Evolutionary conservation across 2,329 filamentous ascomycete species (phyloP).

Genomic region (Beauveria australis): DNA sequence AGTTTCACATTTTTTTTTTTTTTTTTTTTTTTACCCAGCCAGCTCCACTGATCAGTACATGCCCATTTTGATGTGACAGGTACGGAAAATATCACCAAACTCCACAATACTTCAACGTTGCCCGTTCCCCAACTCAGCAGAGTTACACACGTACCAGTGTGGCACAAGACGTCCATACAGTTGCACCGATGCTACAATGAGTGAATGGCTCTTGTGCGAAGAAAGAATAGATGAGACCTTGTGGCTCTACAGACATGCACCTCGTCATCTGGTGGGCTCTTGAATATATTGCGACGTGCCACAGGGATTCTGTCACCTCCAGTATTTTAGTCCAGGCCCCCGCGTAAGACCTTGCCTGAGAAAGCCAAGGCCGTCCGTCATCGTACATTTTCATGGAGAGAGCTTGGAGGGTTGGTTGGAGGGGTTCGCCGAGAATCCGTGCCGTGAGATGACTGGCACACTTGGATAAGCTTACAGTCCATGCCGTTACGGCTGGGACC

Average conservation of each 20-base stretch:
- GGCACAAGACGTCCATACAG: background rate
- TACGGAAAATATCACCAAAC: background rate
- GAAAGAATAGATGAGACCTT: background rate
- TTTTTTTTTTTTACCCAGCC: background rate
- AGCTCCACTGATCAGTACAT: background rate
- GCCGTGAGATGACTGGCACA: background rate
- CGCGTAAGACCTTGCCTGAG: background rate
- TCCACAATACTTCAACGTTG: slow-evolving; percentile 9
- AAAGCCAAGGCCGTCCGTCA: slow-evolving; percentile 1
- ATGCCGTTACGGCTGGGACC: background rate
- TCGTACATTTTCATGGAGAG: background rate
- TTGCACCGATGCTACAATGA: slow-evolving; percentile 1
- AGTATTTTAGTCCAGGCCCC: background rate
- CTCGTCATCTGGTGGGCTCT: background rate
- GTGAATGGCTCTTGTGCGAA: background rate
- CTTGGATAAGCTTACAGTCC: no score
- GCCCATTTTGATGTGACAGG: background rate
- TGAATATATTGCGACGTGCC: background rate
- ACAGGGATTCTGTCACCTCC: background rate
- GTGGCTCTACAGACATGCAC: background rate
- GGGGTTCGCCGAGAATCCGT: background rate
- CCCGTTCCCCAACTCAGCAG: background rate
- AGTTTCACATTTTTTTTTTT: background rate
- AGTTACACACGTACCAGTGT: background rate
- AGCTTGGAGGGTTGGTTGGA: no score